Conservation (phyloP, 441 rosid genomes). For the Gossypium lobatum region DNA sequence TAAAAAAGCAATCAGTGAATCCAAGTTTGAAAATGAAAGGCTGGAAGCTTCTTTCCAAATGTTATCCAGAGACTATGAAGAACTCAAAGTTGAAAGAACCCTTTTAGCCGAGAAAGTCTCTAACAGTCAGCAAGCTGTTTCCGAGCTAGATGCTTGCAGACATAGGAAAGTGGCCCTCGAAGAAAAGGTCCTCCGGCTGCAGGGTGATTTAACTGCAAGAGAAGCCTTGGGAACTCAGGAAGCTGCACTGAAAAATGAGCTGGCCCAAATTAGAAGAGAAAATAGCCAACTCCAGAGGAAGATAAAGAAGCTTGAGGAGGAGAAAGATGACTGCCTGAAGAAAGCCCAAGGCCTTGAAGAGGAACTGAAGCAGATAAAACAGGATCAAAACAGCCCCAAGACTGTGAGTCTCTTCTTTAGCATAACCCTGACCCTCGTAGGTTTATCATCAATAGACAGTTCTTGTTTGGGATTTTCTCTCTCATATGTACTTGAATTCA, state of each 20-base stretch:
- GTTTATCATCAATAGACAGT: constrained; percentile 20
- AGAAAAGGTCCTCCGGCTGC: constrained; percentile 53
- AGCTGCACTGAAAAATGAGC: constrained; percentile 53
- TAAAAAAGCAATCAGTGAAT: constrained; percentile 32
- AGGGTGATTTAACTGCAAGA: constrained; percentile 56
- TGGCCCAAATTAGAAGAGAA: constrained; percentile 43
- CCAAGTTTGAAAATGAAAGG: constrained; percentile 43
- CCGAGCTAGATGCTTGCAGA: constrained; percentile 49
- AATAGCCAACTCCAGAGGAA: constrained; percentile 46
- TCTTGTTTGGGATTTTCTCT: constrained; percentile 8
- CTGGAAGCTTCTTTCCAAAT: constrained; percentile 40
- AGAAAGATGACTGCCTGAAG: constrained; percentile 34
- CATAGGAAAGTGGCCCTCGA: constrained; percentile 38
- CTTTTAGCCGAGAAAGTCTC: constrained; percentile 31
- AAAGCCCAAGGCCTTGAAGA: constrained; percentile 32
- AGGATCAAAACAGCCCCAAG: constrained; percentile 9
- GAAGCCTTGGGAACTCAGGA: constrained; percentile 51
- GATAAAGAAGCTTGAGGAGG: constrained; percentile 40
- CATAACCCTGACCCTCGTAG: constrained; percentile 8
- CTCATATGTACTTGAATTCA: constrained; percentile 4
- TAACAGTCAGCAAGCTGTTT: constrained; percentile 30
- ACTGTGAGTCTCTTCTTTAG: constrained; percentile 11
- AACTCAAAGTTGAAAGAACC: constrained; percentile 36
- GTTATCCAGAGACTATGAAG: constrained; percentile 39
- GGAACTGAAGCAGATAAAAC: constrained; percentile 25